Base-by-base conservation (phyloP, 2,329 filamentous ascomycete genomes). In the Myotisia sp. region DNA sequence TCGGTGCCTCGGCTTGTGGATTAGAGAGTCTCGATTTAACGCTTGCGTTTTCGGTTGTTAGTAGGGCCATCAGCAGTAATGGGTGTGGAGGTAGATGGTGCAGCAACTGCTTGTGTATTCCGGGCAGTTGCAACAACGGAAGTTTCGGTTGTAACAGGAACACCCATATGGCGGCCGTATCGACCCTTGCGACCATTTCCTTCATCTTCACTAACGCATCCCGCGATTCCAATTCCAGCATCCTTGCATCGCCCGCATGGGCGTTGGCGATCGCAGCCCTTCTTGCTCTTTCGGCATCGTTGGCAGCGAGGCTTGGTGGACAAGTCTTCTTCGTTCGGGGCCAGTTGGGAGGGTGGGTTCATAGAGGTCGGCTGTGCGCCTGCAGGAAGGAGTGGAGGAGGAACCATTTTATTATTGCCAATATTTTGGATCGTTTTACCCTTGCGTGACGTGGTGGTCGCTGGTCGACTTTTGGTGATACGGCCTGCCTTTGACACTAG, bases 221-320 rank as follows among this genome's bases (percentile, higher is more conserved):
- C 83, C 46, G 95, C 90, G 39, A 84, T 76, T 37, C 81, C 80
- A 48, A 98, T 83, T 13, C 90, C 90, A 27, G 90, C 90, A 60
- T 98, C 90, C 56, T 85, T 84, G 73, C 90, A 98, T 43, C 90
- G 76, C 37, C 85, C 83, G 52, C 90, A 98, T 18, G 90, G 90
- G 24, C 90, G 78, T 60, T 95, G 90, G 38, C 90, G 79, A 63
- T 98, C 90, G 54, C 90, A 98, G 8, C 90, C 90, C 63, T 98
- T 98, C 70, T 98, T 98, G 64, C 87, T 95, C 73, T 98, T 98
- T 50, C 90, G 80, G 68, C 90, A 98, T 38, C 90, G 80, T 58
- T 98, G 90, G 66, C 90, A 98, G 42, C 90, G 85, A 37, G 90
- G 90, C 62, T 95, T 94, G 45, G 80, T 86, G 0, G 87, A 94